Evolutionary conservation across 2,329 filamentous ascomycete genomes (phyloP).

Genomic region (Neopestalotiopsis clavispora): DNA sequence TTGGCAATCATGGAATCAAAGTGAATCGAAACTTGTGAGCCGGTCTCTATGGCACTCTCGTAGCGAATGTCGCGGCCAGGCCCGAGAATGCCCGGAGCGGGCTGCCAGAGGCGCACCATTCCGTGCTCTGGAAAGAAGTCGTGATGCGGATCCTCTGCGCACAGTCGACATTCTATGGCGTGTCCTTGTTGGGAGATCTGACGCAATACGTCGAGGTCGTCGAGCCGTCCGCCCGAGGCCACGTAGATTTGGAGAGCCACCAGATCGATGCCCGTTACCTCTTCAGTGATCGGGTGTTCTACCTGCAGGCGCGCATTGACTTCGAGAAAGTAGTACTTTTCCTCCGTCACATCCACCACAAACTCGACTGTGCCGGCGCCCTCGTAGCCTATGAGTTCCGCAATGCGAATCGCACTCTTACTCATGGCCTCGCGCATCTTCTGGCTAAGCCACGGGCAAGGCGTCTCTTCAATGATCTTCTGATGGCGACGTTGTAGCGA

Average conservation of each 20-base stretch:
- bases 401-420: conserved; percentile 36
- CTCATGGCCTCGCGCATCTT: conserved; percentile 37
- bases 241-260: conserved; percentile 40
- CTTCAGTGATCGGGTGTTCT: conserved; percentile 45
- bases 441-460: conserved; percentile 32
- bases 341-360: conserved; percentile 36
- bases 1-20: conserved; percentile 55
- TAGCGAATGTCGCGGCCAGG: conserved; percentile 36
- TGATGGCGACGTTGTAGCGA: conserved; percentile 51
- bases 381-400: conserved; percentile 36
- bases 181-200: conserved; percentile 37
- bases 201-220: conserved; percentile 28
- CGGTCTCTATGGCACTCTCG: conserved; percentile 45
- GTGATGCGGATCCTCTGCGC: conserved; percentile 45
- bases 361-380: conserved; percentile 48
- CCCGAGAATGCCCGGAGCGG: conserved; percentile 17
- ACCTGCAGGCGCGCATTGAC: conserved; percentile 50
- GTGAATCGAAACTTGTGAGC: conserved; percentile 44
- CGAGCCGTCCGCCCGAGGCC: conserved; percentile 36
- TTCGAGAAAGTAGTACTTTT: conserved; percentile 48
- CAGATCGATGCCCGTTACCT: conserved; percentile 31
- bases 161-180: conserved; percentile 49
- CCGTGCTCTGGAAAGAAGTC: conserved; percentile 44
- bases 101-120: conserved; percentile 39
- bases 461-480: conserved; percentile 50